Percentiles rank a stretch among this genome's conserved stretches.
These are phyloP conservation scores for Rachicladosporium sp. DNA, from an alignment of 2,329 filamentous ascomycete species.

Conservation along the genomic window DNA sequence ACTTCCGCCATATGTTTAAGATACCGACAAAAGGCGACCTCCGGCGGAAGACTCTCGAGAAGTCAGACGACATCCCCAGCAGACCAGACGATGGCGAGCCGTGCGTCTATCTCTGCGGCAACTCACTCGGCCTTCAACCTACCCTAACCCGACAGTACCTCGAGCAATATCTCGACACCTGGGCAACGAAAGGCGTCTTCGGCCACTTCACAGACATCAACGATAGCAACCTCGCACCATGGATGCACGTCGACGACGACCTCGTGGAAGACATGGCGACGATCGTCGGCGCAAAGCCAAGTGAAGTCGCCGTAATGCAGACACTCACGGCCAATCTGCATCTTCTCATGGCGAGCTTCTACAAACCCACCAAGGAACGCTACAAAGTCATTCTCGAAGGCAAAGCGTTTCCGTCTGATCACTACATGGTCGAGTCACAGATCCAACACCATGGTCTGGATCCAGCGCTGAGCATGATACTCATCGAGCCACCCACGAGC, in stretches of 20 bases:
- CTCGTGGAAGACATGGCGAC: slow-evolving; percentile 57
- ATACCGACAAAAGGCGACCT: slow-evolving; percentile 7
- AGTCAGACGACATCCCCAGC: not conserved
- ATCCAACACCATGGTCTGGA: slow-evolving; percentile 57
- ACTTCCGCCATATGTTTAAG: slow-evolving; percentile 4
- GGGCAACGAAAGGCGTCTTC: slow-evolving; percentile 72
- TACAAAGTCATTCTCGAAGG: slow-evolving; percentile 83
- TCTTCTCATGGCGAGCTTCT: slow-evolving; percentile 74
- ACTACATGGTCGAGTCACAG: slow-evolving; percentile 78
- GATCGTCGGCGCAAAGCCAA: slow-evolving; percentile 59
- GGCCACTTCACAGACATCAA: slow-evolving; percentile 65
- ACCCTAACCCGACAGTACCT: slow-evolving; percentile 53
- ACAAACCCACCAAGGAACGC: slow-evolving; percentile 50
- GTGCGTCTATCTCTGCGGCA: slow-evolving; percentile 75
- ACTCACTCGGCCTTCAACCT: slow-evolving; percentile 78
- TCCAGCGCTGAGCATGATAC: slow-evolving; percentile 56
- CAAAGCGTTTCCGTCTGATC: slow-evolving; percentile 80
- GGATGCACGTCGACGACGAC: slow-evolving; percentile 68
- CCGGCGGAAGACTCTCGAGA: slow-evolving; percentile 1
- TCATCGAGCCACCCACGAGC: slow-evolving; percentile 44
- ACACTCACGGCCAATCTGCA: slow-evolving; percentile 74
- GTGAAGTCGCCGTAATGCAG: slow-evolving; percentile 79
- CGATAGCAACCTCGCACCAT: slow-evolving; percentile 56
- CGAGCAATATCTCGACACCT: slow-evolving; percentile 63
- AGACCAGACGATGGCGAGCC: slow-evolving; percentile 21